These are phyloP conservation scores for Aristolochia californica DNA, from an alignment of 164 flowering plant species.

Conservation along the genomic window DNA sequence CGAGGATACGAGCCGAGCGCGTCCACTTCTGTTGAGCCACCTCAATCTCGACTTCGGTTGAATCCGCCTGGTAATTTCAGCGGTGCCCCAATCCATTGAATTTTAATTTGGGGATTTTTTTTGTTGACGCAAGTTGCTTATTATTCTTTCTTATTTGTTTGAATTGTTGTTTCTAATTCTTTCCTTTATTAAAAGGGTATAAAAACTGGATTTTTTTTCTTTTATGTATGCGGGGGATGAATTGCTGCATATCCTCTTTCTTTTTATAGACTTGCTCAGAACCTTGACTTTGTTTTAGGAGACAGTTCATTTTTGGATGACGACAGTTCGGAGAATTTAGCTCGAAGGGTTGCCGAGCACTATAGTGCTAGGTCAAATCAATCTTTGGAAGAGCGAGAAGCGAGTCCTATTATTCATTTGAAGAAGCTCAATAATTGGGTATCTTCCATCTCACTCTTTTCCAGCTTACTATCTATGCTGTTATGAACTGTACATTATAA, in stretches of 20 bases:
- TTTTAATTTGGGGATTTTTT: background rate
- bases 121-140: no score
- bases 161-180: no score
- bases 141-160: no score
- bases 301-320: constrained; percentile 63
- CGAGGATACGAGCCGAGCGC: constrained; percentile 15
- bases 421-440: constrained; percentile 96
- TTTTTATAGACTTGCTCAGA: background rate
- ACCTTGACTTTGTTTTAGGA: constrained; percentile 6
- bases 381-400: constrained; percentile 82
- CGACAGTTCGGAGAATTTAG: constrained; percentile 51
- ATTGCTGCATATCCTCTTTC: no score
- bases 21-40: constrained; percentile 19
- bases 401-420: constrained; percentile 83
- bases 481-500: background rate
- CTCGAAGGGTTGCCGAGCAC: constrained; percentile 83
- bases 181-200: background rate
- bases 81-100: background rate
- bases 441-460: constrained; percentile 1
- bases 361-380: constrained; percentile 92
- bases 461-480: background rate
- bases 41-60: constrained; percentile 17
- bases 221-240: background rate
- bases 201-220: background rate
- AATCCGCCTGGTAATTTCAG: constrained; percentile 13